Percentiles rank a stretch among this genome's conserved stretches.
Evolutionary conservation across 208 protist genomes (phyloP).

Genomic region (Leishmania tropica): DNA sequence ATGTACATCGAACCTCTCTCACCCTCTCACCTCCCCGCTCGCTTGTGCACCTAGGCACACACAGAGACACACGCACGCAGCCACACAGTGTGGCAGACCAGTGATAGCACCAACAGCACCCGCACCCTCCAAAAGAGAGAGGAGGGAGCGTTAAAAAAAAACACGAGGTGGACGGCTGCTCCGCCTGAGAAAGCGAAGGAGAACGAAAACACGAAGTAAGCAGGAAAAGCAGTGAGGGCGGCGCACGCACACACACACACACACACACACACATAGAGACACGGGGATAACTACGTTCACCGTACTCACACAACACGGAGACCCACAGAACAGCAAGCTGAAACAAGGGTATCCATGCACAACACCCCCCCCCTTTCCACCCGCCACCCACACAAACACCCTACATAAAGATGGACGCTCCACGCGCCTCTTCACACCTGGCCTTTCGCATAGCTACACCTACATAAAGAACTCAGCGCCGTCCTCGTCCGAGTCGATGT

Average conservation of each 20-base stretch:
- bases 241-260: background rate
- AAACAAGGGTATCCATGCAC: no score
- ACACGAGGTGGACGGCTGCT: no score
- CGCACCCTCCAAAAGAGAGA: background rate
- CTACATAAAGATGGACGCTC: background rate
- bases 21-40: background rate
- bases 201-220: background rate
- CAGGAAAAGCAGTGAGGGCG: background rate
- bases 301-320: background rate
- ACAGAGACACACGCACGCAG: background rate
- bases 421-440: background rate
- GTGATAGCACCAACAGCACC: background rate
- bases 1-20: background rate
- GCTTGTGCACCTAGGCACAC: background rate
- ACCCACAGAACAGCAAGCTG: no score
- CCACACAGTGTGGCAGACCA: background rate
- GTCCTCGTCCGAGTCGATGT: conserved; percentile 43
- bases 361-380: no score
- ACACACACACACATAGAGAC: background rate
- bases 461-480: conserved; percentile 53
- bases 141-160: no score
- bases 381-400: background rate
- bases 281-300: background rate
- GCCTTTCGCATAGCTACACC: background rate
- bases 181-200: background rate